phyloP scores from a whole-genome alignment of 345 rosid genomes.

The Salix caprea region DNA sequence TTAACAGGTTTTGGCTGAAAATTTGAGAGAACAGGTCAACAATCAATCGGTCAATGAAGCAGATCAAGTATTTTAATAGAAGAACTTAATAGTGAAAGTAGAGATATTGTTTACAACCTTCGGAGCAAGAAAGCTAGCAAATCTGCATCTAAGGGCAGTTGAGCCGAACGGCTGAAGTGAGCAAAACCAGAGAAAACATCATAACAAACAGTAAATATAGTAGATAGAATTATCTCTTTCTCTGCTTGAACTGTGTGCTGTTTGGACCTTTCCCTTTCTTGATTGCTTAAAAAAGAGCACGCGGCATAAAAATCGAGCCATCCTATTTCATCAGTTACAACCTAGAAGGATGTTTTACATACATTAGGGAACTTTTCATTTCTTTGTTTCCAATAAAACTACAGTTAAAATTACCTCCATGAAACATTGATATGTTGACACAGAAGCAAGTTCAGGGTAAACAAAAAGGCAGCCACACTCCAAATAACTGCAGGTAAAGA shows the following conservation, averaged over 20 bases:
- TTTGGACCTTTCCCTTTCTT: conserved; percentile 46
- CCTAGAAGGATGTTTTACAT: conserved; percentile 28
- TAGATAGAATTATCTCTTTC: conserved; percentile 56
- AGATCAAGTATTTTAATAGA: background rate
- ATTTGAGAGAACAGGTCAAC: conserved; percentile 2
- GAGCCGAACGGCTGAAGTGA: conserved; percentile 53
- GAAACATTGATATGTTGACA: conserved; percentile 49
- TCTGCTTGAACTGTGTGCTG: conserved; percentile 57
- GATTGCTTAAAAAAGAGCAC: conserved; percentile 19
- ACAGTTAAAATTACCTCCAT: conserved; percentile 45
- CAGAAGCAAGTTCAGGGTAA: conserved; percentile 48
- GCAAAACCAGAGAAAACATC: conserved; percentile 72
- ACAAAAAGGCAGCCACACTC: conserved; percentile 64
- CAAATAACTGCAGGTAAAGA: conserved; percentile 46
- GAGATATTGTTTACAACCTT: conserved; percentile 36
- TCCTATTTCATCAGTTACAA: conserved; percentile 60
- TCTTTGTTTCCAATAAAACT: conserved; percentile 15
- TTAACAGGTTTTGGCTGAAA: conserved; percentile 55
- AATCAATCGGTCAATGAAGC: conserved; percentile 2
- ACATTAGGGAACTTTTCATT: background rate
- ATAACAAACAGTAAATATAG: conserved; percentile 58
- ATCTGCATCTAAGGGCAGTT: conserved; percentile 46
- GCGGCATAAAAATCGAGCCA: conserved; percentile 62
- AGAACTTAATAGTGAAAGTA: background rate
- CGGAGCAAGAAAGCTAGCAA: conserved; percentile 50